These are phyloP conservation scores for Vinca minor DNA, from an alignment of 257 asterid genomes.

Conservation along the genomic window DNA sequence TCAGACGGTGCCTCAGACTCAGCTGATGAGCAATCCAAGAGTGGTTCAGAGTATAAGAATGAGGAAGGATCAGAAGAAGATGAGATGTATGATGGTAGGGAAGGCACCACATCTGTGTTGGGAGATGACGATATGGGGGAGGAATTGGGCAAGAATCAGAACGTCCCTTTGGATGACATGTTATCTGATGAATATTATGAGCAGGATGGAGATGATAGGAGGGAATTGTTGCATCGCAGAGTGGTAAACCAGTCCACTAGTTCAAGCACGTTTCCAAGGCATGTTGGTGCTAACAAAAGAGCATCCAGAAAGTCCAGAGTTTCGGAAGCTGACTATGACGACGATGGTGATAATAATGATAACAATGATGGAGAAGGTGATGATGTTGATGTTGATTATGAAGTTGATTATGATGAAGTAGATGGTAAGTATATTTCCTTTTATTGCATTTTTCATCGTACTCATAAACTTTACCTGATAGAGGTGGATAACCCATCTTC, in stretches of 20 bases:
- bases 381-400: conserved; percentile 49
- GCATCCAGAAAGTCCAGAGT: conserved; percentile 48
- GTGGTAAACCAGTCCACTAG: conserved; percentile 39
- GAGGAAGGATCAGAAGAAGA: conserved; percentile 75
- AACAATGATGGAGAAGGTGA: conserved; percentile 51
- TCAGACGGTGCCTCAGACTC: conserved; percentile 53
- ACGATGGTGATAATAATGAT: conserved; percentile 46
- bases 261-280: conserved; percentile 43
- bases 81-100: conserved; percentile 53
- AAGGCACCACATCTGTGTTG: conserved; percentile 41
- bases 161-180: conserved; percentile 85
- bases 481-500: background rate
- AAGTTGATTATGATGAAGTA: conserved; percentile 50
- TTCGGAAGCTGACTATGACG: conserved; percentile 40
- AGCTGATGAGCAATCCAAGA: conserved; percentile 85
- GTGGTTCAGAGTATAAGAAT: conserved; percentile 74
- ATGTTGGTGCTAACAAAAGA: conserved; percentile 32
- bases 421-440: conserved; percentile 24
- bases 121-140: conserved; percentile 46
- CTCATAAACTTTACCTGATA: background rate
- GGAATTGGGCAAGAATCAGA: conserved; percentile 43
- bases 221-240: conserved; percentile 55
- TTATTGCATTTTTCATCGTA: background rate
- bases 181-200: conserved; percentile 95
- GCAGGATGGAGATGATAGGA: conserved; percentile 86